phyloP scores from a whole-genome alignment of 2,329 filamentous ascomycete species.

The Trichophyton mentagrophytes region DNA sequence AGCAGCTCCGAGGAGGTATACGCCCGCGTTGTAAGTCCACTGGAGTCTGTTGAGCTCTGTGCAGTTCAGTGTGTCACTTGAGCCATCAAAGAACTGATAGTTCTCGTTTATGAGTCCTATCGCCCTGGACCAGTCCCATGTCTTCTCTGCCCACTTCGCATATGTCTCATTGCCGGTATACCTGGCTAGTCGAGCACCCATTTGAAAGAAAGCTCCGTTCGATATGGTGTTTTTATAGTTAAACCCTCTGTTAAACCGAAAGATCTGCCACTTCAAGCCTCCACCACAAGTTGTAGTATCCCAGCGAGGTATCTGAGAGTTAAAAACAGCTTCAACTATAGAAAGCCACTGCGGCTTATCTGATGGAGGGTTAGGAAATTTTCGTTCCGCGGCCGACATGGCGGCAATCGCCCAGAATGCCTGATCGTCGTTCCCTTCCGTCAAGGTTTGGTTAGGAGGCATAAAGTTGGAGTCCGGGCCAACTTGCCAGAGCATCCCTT shows the following conservation, averaged over 20 bases:
- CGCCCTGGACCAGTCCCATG: conserved; percentile 24
- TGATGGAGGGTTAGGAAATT: conserved; percentile 25
- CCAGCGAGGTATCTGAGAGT: conserved; percentile 59
- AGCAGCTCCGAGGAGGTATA: conserved; percentile 48
- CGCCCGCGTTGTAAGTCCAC: conserved; percentile 54
- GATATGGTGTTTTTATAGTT: conserved; percentile 42
- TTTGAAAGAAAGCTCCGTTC: conserved; percentile 41
- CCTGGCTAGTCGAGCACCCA: conserved; percentile 31
- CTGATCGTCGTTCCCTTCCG: conserved; percentile 33
- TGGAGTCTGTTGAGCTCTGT: conserved; percentile 47
- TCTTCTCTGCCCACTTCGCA: conserved; percentile 26
- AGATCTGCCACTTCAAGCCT: conserved; percentile 73
- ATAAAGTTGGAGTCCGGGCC: conserved; percentile 58
- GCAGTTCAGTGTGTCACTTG: conserved; percentile 46
- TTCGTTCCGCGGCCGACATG: conserved; percentile 26
- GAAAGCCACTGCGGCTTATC: conserved; percentile 55
- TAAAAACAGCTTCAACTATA: conserved; percentile 62
- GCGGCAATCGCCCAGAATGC: conserved; percentile 29
- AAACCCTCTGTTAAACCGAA: conserved; percentile 39
- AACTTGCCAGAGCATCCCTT: conserved; percentile 55
- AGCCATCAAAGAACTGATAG: conserved; percentile 39
- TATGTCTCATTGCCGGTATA: conserved; percentile 30
- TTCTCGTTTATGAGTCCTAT: conserved; percentile 34
- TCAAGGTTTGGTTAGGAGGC: conserved; percentile 38
- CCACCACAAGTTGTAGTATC: conserved; percentile 52